A percentile compares a stretch with the other conserved stretches of the same genome.
phyloP scores from a whole-genome alignment of 192 early-diverging fungal species.

The Mortierella hygrophila region DNA sequence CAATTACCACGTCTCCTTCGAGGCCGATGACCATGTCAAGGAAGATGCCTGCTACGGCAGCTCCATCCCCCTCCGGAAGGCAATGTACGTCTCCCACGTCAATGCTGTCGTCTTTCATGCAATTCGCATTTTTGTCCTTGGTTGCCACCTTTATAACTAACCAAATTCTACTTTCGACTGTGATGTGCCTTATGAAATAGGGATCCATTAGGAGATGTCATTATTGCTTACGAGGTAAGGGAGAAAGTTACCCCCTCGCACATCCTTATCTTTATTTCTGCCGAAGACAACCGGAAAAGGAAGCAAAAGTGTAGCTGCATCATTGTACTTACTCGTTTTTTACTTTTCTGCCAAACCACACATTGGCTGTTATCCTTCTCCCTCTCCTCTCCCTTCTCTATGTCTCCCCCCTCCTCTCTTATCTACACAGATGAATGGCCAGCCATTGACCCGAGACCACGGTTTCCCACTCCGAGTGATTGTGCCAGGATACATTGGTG shows the following conservation, averaged over 20 bases:
- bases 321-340: neutral
- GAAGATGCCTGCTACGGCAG: conserved; percentile 81
- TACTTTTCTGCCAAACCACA: neutral
- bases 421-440: conserved; percentile 77
- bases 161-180: neutral
- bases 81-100: conserved; percentile 52
- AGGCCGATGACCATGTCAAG: conserved; percentile 73
- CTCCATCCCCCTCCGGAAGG: conserved; percentile 76
- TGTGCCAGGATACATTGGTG: conserved; percentile 93
- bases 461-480: conserved; percentile 90
- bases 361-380: neutral
- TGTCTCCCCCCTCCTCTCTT: conserved; percentile 16
- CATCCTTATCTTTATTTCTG: neutral
- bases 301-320: neutral
- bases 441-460: conserved; percentile 81
- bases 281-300: neutral
- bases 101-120: no score
- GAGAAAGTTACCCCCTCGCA: conserved; percentile 34
- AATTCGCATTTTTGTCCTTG: neutral
- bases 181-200: conserved; percentile 17
- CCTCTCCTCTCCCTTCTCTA: neutral
- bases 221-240: conserved; percentile 79
- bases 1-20: conserved; percentile 72
- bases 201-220: conserved; percentile 74
- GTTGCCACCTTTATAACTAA: neutral